Evolutionary conservation across 768 basidiomycete species (phyloP).

Genomic region (Mrakia gelida): DNA sequence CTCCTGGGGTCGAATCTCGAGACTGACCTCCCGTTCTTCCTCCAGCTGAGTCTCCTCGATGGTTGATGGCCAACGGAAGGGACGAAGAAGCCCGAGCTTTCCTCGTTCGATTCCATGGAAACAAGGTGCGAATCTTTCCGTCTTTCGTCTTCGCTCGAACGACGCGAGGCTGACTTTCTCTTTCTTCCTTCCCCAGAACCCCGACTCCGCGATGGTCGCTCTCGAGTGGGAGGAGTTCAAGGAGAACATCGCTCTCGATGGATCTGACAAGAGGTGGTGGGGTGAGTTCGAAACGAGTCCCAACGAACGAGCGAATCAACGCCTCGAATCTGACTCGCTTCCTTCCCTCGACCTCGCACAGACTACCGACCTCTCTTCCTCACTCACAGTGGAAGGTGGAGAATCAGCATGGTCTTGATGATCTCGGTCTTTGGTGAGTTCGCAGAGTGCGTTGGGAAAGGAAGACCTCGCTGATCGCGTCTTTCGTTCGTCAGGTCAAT

Average conservation of each 20-base stretch:
- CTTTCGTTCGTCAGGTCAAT: background rate
- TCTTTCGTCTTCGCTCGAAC: background rate
- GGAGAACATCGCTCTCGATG: slow-evolving; percentile 52
- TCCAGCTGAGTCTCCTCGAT: slow-evolving; percentile 22
- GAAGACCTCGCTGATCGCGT: no score
- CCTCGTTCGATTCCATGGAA: slow-evolving; percentile 51
- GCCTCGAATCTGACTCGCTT: background rate
- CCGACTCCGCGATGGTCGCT: slow-evolving; percentile 52
- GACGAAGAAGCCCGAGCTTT: slow-evolving; percentile 53
- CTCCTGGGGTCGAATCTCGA: no score
- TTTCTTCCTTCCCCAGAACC: slow-evolving; percentile 37
- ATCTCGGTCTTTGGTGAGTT: slow-evolving; percentile 50
- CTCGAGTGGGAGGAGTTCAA: slow-evolving; percentile 56
- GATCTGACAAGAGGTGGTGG: slow-evolving; percentile 58
- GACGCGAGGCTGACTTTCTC: background rate
- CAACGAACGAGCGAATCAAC: no score
- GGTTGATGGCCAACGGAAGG: slow-evolving; percentile 46
- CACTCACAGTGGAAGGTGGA: slow-evolving; percentile 37
- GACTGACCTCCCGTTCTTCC: background rate
- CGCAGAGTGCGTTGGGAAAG: no score
- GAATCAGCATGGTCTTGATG: slow-evolving; percentile 52
- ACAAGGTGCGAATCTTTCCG: slow-evolving; percentile 38
- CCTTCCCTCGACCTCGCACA: background rate
- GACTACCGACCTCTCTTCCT: slow-evolving; percentile 47
- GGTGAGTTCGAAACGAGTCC: background rate